phyloP scores from a whole-genome alignment of 1,284 basidiomycete genomes.

The Malassezia dermatis region DNA sequence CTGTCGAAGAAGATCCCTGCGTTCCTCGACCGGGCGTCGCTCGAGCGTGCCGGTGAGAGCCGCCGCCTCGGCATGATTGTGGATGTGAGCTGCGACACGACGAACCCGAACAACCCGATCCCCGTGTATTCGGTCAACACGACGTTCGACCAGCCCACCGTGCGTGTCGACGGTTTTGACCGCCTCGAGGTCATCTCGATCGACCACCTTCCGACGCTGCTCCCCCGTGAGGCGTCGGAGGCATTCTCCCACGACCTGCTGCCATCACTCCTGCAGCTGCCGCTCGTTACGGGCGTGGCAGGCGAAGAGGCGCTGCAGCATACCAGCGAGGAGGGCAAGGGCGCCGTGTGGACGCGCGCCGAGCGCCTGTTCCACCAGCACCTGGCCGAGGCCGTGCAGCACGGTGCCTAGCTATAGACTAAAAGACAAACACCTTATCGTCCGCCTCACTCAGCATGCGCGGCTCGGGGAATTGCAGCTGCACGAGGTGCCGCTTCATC shows the following conservation, averaged over 20 bases:
- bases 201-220: slow-evolving; percentile 89
- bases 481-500: slow-evolving; percentile 89
- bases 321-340: slow-evolving; percentile 34
- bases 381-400: slow-evolving; percentile 51
- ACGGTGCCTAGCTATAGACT: slow-evolving; percentile 18
- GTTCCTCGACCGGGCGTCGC: slow-evolving; percentile 69
- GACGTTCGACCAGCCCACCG: slow-evolving; percentile 85
- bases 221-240: slow-evolving; percentile 91
- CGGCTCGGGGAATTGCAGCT: slow-evolving; percentile 74
- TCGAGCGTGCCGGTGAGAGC: slow-evolving; percentile 60
- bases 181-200: slow-evolving; percentile 81
- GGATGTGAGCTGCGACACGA: slow-evolving; percentile 98
- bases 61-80: slow-evolving; percentile 75
- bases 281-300: slow-evolving; percentile 26
- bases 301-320: slow-evolving; percentile 24
- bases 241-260: slow-evolving; percentile 85
- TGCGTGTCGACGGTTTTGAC: slow-evolving; percentile 56
- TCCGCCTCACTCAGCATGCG: slow-evolving; percentile 62
- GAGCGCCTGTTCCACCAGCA: slow-evolving; percentile 75
- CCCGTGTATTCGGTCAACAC: slow-evolving; percentile 94
- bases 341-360: slow-evolving; percentile 74
- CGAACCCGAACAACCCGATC: slow-evolving; percentile 95
- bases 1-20: slow-evolving; percentile 77
- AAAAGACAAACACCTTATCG: slow-evolving; percentile 50
- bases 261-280: slow-evolving; percentile 55